Conservation (phyloP, 345 rosid genomes). For the Melaleuca alternifolia region DNA sequence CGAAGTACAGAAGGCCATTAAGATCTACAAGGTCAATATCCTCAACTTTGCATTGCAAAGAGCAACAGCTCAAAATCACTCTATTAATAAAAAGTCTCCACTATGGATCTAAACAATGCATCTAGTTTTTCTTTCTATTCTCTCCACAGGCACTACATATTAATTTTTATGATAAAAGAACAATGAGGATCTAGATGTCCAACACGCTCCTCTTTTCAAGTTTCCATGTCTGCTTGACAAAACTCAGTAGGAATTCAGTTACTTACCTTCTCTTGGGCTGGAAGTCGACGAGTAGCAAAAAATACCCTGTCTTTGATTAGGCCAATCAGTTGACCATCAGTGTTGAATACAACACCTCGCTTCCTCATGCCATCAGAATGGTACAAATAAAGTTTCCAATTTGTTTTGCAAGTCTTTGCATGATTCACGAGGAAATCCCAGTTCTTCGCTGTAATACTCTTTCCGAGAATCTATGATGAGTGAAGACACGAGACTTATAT, state of each 20-base stretch:
- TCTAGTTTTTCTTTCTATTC: not conserved
- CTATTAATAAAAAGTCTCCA: not conserved
- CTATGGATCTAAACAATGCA: not conserved
- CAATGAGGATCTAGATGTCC: not conserved
- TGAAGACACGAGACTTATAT: not conserved
- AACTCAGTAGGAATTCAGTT: not conserved
- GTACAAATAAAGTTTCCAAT: not conserved
- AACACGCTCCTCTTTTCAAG: not conserved
- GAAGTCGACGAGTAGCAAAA: not conserved
- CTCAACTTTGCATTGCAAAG: not conserved
- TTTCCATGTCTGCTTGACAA: not conserved
- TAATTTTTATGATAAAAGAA: not conserved
- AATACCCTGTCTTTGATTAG: not conserved
- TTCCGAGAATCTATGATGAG: not conserved
- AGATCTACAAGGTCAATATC: not conserved
- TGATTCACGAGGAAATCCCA: not conserved
- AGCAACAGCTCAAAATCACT: not conserved
- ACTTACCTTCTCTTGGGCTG: not conserved
- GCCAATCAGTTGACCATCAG: not conserved
- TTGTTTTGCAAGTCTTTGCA: not conserved
- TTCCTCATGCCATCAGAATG: not conserved
- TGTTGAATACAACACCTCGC: not conserved
- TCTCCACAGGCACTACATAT: not conserved
- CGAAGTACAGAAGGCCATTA: not conserved
- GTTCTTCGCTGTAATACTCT: not conserved